Base-by-base conservation (phyloP, 2,329 filamentous ascomycete genomes). In the Neonectria neomacrospora region DNA sequence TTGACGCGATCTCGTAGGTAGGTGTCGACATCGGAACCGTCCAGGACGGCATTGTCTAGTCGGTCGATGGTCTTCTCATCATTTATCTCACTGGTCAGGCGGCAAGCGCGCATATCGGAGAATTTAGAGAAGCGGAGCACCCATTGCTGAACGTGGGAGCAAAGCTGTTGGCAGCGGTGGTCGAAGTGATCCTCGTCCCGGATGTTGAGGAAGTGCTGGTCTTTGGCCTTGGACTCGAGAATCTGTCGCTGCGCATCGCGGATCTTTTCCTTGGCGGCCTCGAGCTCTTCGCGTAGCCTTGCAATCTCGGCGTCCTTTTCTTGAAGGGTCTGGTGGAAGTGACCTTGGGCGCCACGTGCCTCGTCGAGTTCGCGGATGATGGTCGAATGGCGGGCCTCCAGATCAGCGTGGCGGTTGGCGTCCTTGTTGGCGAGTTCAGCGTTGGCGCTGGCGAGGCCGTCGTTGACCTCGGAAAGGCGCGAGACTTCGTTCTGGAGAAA, bases 91-190 rank as follows among this genome's bases (percentile, higher is more conserved):
- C 85, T 89, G 11, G 94, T 94, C 63, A 93, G 81, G 61, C 93
- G 92, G 77, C 94, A 97, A 61, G 92, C 87, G 71, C 92, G 91
- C 82, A 94, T 93, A 79, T 98, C 95, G 52, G 94, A 98, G 80
- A 96, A 96, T 78, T 98, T 98, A 71, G 94, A 97, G 83, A 99
- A 99, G 74, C 96, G 92, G 70, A 97, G 82, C 54, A 99, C 94
- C 96, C 96, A 99, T 80, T 97, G 94, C 78, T 97, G 94, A 44
- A 97, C 93, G 76, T 97, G 94, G 71, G 95, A 92, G 80, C 94
- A 99, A 47, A 99, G 88, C 78, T 96, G 91, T 78, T 97, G 94
- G 77, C 96, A 99, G 44, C 94, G 92, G 73, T 89, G 89, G 74
- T 97, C 94, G 75, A 99, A 98, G 83, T 97, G 94, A 80, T 97